phyloP scores from a whole-genome alignment of 164 flowering plant species.

The Stephania cephalantha region DNA sequence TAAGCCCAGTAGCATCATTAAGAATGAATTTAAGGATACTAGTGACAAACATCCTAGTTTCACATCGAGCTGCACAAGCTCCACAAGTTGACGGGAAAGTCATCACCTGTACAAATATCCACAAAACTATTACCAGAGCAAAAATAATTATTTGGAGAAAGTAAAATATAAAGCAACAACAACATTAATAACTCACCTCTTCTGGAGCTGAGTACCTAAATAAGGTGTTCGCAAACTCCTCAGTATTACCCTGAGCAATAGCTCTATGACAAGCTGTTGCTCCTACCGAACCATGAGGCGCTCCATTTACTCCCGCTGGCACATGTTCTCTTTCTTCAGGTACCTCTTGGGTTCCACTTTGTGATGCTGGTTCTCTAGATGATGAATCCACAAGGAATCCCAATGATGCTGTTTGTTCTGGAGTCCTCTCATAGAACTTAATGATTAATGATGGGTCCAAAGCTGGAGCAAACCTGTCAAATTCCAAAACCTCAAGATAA shows the following conservation, averaged over 20 bases:
- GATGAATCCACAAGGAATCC: constrained; percentile 60
- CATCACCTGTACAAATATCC: constrained; percentile 64
- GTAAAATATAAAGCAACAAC: background rate
- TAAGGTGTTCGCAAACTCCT: constrained; percentile 68
- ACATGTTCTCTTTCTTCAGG: constrained; percentile 16
- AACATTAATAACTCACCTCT: constrained; percentile 42
- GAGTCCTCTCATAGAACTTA: constrained; percentile 81
- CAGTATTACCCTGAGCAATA: constrained; percentile 76
- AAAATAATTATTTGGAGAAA: background rate
- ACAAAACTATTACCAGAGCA: background rate
- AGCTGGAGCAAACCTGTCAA: constrained; percentile 73
- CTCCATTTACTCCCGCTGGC: constrained; percentile 20
- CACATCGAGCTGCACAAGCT: constrained; percentile 63
- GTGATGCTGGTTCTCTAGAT: constrained; percentile 18
- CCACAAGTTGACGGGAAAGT: constrained; percentile 97
- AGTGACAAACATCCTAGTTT: constrained; percentile 84
- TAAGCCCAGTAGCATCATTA: background rate
- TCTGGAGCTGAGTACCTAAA: constrained; percentile 92
- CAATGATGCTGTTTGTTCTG: constrained; percentile 69
- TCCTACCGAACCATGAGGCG: constrained; percentile 78
- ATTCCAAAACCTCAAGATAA: constrained; percentile 1
- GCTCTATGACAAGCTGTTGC: constrained; percentile 67
- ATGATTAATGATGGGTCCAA: constrained; percentile 68
- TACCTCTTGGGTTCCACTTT: constrained; percentile 22
- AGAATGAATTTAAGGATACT: constrained; percentile 58